phyloP scores from a whole-genome alignment of 1,284 basidiomycete genomes.

The Calocybe gambosa region DNA sequence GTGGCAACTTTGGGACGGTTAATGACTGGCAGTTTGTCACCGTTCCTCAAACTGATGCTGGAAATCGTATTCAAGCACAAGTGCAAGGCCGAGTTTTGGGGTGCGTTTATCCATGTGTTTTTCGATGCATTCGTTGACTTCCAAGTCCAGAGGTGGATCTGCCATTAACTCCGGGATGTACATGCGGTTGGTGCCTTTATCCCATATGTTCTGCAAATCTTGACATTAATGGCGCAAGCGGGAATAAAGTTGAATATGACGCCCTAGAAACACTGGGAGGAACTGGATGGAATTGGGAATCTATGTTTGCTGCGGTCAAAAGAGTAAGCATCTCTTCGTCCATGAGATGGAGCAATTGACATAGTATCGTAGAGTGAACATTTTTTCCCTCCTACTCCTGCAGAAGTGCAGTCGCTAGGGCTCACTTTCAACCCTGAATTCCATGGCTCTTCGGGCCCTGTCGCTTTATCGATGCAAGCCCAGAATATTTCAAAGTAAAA shows the following conservation, averaged over 20 bases:
- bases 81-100: constrained; percentile 12
- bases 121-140: neutral
- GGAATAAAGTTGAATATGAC: constrained; percentile 13
- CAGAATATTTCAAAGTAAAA: constrained; percentile 10
- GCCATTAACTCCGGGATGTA: constrained; percentile 14
- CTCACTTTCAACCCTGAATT: constrained; percentile 9
- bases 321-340: neutral
- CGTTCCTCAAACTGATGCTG: constrained; percentile 10
- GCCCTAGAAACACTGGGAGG: constrained; percentile 10
- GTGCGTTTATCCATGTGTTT: neutral
- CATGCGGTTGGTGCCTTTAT: constrained; percentile 5
- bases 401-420: constrained; percentile 1
- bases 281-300: constrained; percentile 13
- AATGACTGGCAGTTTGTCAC: constrained; percentile 15
- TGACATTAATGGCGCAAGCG: constrained; percentile 1
- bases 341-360: neutral
- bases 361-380: constrained; percentile 9
- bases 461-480: constrained; percentile 12
- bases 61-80: constrained; percentile 10
- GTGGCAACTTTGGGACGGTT: constrained; percentile 10
- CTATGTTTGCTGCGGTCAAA: constrained; percentile 12
- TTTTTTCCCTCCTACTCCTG: constrained; percentile 10
- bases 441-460: constrained; percentile 10
- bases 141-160: constrained; percentile 8
- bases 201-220: neutral